A percentile compares a stretch with the other conserved stretches of the same genome.
These are phyloP conservation scores for Chimonanthus salicifolius DNA, from an alignment of 164 flowering plant genomes.

Conservation along the genomic window DNA sequence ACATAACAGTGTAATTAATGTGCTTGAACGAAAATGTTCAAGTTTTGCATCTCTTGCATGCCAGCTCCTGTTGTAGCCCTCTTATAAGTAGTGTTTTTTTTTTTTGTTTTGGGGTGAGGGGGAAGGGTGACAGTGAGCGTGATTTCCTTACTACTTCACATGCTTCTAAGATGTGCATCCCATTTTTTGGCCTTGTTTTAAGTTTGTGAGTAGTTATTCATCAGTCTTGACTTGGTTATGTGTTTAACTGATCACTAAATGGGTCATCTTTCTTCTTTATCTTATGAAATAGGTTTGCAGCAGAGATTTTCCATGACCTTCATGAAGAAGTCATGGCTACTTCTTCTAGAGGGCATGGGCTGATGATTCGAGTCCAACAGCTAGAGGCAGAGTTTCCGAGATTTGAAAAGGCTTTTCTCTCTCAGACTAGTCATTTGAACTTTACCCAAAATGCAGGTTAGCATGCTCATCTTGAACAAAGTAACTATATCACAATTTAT, in stretches of 20 bases:
- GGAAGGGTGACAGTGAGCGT: too few species aligned
- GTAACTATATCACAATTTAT: background rate
- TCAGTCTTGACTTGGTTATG: background rate
- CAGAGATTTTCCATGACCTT: conserved; percentile 88
- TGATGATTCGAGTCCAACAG: conserved; percentile 84
- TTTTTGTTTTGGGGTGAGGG: background rate
- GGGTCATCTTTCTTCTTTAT: conserved; percentile 11
- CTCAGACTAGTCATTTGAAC: conserved; percentile 61
- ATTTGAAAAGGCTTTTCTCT: conserved; percentile 75
- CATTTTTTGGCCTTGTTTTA: background rate
- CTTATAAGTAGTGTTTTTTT: background rate
- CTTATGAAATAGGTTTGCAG: conserved; percentile 73
- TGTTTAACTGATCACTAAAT: background rate
- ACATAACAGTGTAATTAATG: background rate
- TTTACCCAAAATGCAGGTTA: conserved; percentile 60
- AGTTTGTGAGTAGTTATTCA: too few species aligned
- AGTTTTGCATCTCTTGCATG: background rate
- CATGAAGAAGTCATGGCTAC: conserved; percentile 96
- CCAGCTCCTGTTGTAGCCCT: background rate
- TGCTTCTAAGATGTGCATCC: background rate
- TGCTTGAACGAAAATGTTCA: background rate
- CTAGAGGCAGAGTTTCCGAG: conserved; percentile 84
- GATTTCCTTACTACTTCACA: too few species aligned
- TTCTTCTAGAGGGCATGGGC: conserved; percentile 87
- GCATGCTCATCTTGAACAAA: conserved; percentile 3